Conservation (phyloP, 305 asterid species). For the Vinca major region DNA sequence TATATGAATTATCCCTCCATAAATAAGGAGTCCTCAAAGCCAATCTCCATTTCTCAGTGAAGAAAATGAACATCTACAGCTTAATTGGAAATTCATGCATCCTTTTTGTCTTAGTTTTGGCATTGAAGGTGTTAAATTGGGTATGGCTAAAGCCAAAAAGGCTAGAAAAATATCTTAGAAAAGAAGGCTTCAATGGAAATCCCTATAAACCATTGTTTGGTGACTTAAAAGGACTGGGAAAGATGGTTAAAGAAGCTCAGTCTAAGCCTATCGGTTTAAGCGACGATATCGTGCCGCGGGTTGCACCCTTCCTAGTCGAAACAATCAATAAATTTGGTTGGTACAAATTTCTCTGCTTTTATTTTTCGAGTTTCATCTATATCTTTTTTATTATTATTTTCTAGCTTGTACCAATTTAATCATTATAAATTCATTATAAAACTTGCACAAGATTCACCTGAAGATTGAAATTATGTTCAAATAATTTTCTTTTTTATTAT, state of each 20-base stretch:
- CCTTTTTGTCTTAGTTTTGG: slow-evolving; percentile 5
- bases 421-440: too few relatives aligned
- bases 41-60: not conserved
- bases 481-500: too few relatives aligned
- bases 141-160: slow-evolving; percentile 34
- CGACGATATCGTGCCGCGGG: slow-evolving; percentile 21
- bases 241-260: slow-evolving; percentile 18
- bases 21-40: too few relatives aligned
- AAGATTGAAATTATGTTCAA: too few relatives aligned
- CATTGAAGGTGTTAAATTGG: slow-evolving; percentile 33
- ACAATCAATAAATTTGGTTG: slow-evolving; percentile 28
- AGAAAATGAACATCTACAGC: slow-evolving; percentile 19
- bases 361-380: too few relatives aligned
- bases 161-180: slow-evolving; percentile 30
- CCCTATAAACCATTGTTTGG: slow-evolving; percentile 16
- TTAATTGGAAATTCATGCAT: slow-evolving; percentile 13
- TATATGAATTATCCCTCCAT: too few relatives aligned
- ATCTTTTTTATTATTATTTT: too few relatives aligned
- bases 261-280: slow-evolving; percentile 20
- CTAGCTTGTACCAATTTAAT: too few relatives aligned
- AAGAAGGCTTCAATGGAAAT: slow-evolving; percentile 44
- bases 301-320: slow-evolving; percentile 17
- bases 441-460: too few relatives aligned
- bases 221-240: slow-evolving; percentile 23
- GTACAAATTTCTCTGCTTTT: not conserved